Conservation (phyloP, 2,329 filamentous ascomycete genomes). For the Beauveria asiatica region DNA sequence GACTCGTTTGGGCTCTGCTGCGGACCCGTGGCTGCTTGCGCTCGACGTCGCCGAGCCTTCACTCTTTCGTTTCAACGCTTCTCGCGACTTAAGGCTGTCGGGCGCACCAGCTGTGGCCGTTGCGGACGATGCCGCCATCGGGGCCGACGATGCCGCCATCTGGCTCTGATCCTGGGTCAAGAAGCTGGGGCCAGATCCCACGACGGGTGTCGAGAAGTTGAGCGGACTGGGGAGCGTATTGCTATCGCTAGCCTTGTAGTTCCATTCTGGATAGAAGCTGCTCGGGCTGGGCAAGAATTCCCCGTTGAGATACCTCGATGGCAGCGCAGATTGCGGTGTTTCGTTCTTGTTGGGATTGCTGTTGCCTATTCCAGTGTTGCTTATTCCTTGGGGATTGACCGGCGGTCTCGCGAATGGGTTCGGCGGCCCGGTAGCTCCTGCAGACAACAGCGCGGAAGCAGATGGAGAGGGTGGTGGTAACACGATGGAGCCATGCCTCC, state of each 20-base stretch:
- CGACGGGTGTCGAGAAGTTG: conserved; percentile 79
- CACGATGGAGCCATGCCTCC: conserved; percentile 56
- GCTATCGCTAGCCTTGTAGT: conserved; percentile 60
- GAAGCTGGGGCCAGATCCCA: conserved; percentile 54
- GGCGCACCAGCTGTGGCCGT: background rate
- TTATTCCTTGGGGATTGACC: conserved; percentile 45
- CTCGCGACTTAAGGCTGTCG: conserved; percentile 1
- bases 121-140: background rate
- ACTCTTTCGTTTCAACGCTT: conserved; percentile 11
- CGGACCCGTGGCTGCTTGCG: background rate
- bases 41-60: background rate
- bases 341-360: conserved; percentile 23
- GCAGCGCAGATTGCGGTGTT: conserved; percentile 86
- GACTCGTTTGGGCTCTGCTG: conserved; percentile 10
- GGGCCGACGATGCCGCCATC: conserved; percentile 9
- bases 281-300: conserved; percentile 85
- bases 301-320: conserved; percentile 81
- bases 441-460: conserved; percentile 74
- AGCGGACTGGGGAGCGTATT: conserved; percentile 88
- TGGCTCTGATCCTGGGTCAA: conserved; percentile 43
- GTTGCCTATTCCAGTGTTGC: background rate
- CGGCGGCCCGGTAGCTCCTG: conserved; percentile 82
- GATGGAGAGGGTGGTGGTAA: conserved; percentile 90
- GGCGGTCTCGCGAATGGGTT: conserved; percentile 91
- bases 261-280: conserved; percentile 89